Evolutionary conservation across 805 yeast species (phyloP).

Genomic region (Starmerella kuoi): DNA sequence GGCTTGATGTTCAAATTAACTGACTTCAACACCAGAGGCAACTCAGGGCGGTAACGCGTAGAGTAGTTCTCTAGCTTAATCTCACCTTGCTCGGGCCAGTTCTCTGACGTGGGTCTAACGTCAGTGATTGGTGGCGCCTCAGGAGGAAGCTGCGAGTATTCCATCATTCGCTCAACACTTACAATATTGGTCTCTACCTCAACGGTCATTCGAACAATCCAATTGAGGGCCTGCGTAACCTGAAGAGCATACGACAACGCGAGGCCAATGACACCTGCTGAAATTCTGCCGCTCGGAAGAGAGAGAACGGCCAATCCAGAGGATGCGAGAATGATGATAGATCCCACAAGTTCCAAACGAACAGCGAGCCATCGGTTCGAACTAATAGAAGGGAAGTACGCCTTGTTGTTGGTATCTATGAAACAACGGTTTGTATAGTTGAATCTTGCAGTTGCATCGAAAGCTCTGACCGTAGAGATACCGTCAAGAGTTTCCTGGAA

Average conservation of each 20-base stretch:
- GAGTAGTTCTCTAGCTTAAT: conserved; percentile 60
- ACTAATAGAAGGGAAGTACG: conserved; percentile 81
- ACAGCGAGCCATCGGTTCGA: conserved; percentile 98
- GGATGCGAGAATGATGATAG: conserved; percentile 74
- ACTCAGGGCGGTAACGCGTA: conserved; percentile 71
- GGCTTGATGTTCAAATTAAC: conserved; percentile 54
- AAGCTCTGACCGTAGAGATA: conserved; percentile 67
- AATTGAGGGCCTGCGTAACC: conserved; percentile 82
- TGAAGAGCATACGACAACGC: conserved; percentile 88
- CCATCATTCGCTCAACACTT: conserved; percentile 87
- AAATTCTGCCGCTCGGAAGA: conserved; percentile 51
- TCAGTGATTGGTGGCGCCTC: conserved; percentile 72
- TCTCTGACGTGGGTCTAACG: conserved; percentile 46
- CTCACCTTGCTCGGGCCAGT: conserved; percentile 67
- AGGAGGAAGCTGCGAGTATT: conserved; percentile 63
- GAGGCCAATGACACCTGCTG: conserved; percentile 89
- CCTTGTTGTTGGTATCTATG: conserved; percentile 79
- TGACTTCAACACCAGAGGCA: conserved; percentile 65
- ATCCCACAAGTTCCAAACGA: conserved; percentile 81
- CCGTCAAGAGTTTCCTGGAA: conserved; percentile 74
- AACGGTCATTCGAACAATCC: conserved; percentile 98
- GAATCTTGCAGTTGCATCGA: conserved; percentile 53
- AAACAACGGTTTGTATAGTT: conserved; percentile 39
- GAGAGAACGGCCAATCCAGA: conserved; percentile 70
- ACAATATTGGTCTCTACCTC: conserved; percentile 97